Conservation (phyloP, 1,284 basidiomycete genomes). For the Ustanciosporium gigantosporum region DNA sequence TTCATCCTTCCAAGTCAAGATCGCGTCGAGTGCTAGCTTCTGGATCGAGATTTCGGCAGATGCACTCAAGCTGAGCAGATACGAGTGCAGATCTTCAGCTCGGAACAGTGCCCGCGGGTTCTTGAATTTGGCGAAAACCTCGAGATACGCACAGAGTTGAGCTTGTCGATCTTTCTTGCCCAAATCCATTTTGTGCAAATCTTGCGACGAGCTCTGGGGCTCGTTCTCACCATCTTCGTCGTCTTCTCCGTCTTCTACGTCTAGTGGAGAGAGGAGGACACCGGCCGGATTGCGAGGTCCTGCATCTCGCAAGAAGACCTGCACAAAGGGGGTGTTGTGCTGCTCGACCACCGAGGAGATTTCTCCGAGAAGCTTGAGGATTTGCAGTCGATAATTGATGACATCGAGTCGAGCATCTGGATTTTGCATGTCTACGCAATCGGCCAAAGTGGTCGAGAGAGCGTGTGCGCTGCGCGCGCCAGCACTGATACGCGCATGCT, state of each 20-base stretch:
- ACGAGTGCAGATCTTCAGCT: constrained; percentile 70
- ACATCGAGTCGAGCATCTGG: constrained; percentile 45
- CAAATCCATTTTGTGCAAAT: constrained; percentile 18
- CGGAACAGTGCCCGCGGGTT: constrained; percentile 85
- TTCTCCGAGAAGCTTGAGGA: constrained; percentile 45
- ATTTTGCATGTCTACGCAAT: constrained; percentile 24
- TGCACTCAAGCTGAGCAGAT: constrained; percentile 79
- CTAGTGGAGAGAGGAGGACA: constrained; percentile 22
- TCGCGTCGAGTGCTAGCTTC: constrained; percentile 74
- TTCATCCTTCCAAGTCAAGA: constrained; percentile 81
- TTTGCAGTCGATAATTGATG: constrained; percentile 51
- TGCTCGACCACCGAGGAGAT: constrained; percentile 38
- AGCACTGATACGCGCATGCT: constrained; percentile 25
- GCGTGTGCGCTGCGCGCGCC: background rate
- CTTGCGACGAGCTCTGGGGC: background rate
- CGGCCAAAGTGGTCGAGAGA: constrained; percentile 22
- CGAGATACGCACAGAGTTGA: constrained; percentile 68
- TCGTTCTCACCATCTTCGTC: constrained; percentile 6
- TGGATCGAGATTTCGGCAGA: constrained; percentile 84
- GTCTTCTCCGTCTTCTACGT: constrained; percentile 26
- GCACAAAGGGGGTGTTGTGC: constrained; percentile 43
- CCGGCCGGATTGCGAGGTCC: constrained; percentile 35
- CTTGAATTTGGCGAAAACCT: constrained; percentile 82
- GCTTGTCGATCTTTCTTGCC: constrained; percentile 37
- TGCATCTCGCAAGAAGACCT: constrained; percentile 45